Evolutionary conservation across 768 basidiomycete species (phyloP), one percentile per base, ranked within the genome.

Genomic region (Cyclocybe cylindracea): DNA sequence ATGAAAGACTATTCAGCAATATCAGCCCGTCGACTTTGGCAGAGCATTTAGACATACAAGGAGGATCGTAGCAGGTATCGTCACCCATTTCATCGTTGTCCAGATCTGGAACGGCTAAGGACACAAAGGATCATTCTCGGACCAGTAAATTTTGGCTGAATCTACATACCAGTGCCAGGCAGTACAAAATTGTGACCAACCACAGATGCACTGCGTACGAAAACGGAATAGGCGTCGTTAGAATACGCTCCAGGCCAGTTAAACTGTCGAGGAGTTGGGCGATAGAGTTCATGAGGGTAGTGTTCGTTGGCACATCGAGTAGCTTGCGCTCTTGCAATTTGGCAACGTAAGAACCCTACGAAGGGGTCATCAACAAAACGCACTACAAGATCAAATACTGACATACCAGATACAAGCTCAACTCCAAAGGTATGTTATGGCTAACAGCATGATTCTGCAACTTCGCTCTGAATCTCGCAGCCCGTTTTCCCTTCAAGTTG

Each of bases 181-280:
- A 81, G 61, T 87, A 89, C 11, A 88, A 62, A 38, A 77, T 54
- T 2, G 84, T 84, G 14, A 87, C 83, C 0, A 74, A 63, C 87
- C 86, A 89, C 37, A 89, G 68, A 61, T 89, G 88, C 33, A 84
- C 70, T 4, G 67, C 78, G 38, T 57, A 87, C 79, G 86, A 88
- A 68, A 86, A 89, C 8, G 87, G 88, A 40, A 90, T 87, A 3
- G 87, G 87, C 1, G 86, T 87, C 0, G 86, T 89, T 4, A 90
- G 73, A 54, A 89, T 87, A 38, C 88, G 73, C 60, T 90, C 87
- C 1, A 89, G 71, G 4, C 84, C 84, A 9, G 86, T 87, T 43
- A 89, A 69, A 29, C 81, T 78, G 49, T 88, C 85, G 3, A 84
- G 81, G 16, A 87, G 75, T 53, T 77, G 74, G 57, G 75, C 79